Conservation (phyloP, 2,329 filamentous ascomycete genomes). For the Phialocephala subalpina region DNA sequence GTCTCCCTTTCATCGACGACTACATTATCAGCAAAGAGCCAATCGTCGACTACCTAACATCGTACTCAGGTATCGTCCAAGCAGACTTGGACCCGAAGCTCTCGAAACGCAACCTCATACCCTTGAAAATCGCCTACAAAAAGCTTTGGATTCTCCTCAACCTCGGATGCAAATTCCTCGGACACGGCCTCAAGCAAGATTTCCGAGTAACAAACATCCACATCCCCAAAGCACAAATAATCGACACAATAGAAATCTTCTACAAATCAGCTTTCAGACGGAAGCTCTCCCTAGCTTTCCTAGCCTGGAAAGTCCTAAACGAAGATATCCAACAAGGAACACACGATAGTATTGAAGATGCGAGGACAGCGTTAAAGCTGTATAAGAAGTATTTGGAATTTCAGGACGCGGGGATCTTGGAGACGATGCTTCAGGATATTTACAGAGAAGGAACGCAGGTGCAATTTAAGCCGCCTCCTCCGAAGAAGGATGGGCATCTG, state of each 20-base stretch:
- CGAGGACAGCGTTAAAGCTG: slow-evolving; percentile 86
- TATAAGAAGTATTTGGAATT: slow-evolving; percentile 93
- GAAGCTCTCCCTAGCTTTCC: slow-evolving; percentile 89
- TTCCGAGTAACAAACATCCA: slow-evolving; percentile 99
- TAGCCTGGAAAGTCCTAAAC: slow-evolving; percentile 90
- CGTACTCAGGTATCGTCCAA: slow-evolving; percentile 88
- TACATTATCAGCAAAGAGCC: slow-evolving; percentile 92
- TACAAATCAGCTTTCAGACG: slow-evolving; percentile 81
- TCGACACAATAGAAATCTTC: slow-evolving; percentile 94
- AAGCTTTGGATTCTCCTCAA: slow-evolving; percentile 98
- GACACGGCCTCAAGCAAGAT: slow-evolving; percentile 92
- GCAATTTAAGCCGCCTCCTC: slow-evolving; percentile 61
- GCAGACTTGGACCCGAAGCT: slow-evolving; percentile 82
- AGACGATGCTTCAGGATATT: slow-evolving; percentile 86
- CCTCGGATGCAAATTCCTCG: slow-evolving; percentile 90
- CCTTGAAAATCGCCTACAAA: slow-evolving; percentile 93
- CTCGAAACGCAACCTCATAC: slow-evolving; percentile 84
- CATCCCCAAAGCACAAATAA: slow-evolving; percentile 86
- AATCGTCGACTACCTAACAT: slow-evolving; percentile 94
- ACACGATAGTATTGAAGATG: slow-evolving; percentile 96
- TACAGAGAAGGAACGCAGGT: slow-evolving; percentile 71
- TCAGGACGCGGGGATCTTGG: slow-evolving; percentile 82
- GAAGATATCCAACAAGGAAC: slow-evolving; percentile 93
- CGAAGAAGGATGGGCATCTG: slow-evolving; percentile 54
- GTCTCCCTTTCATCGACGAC: slow-evolving; percentile 92